These are phyloP conservation scores for Cladochytrium replicatum DNA, from an alignment of 192 early-diverging fungal genomes.

Conservation along the genomic window DNA sequence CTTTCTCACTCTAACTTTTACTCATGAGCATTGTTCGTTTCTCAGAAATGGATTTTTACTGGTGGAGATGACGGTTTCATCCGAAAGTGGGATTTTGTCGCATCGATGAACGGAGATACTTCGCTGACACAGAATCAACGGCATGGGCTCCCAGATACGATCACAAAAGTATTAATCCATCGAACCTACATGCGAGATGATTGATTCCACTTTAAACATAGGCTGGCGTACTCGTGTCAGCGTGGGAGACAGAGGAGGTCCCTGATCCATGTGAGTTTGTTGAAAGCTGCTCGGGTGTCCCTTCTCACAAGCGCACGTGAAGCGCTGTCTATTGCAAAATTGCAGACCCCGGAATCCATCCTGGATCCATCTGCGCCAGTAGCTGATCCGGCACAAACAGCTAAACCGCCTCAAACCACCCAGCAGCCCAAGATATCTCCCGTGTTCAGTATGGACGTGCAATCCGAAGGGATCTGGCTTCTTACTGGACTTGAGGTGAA, in stretches of 20 bases:
- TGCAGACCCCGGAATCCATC: not conserved
- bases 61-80: conserved; percentile 87
- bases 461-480: conserved; percentile 83
- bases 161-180: conserved; percentile 57
- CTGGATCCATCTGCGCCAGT: not conserved
- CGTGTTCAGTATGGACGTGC: conserved; percentile 84
- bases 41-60: conserved; percentile 36
- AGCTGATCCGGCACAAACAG: conserved; percentile 1
- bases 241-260: conserved; percentile 79
- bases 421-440: conserved; percentile 60
- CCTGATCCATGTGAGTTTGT: conserved; percentile 8
- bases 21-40: not conserved
- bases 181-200: conserved; percentile 13
- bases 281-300: not conserved
- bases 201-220: conserved; percentile 7
- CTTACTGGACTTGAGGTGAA: conserved; percentile 63
- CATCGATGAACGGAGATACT: conserved; percentile 72
- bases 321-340: no score
- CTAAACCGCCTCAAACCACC: not conserved
- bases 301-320: no score
- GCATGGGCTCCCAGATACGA: conserved; percentile 76
- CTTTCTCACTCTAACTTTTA: not conserved
- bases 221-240: conserved; percentile 64
- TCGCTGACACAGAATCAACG: conserved; percentile 75
- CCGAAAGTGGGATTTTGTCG: conserved; percentile 85